These are phyloP conservation scores for Helianthus tuberosus DNA, from an alignment of 129 eudicot species.

Conservation along the genomic window DNA sequence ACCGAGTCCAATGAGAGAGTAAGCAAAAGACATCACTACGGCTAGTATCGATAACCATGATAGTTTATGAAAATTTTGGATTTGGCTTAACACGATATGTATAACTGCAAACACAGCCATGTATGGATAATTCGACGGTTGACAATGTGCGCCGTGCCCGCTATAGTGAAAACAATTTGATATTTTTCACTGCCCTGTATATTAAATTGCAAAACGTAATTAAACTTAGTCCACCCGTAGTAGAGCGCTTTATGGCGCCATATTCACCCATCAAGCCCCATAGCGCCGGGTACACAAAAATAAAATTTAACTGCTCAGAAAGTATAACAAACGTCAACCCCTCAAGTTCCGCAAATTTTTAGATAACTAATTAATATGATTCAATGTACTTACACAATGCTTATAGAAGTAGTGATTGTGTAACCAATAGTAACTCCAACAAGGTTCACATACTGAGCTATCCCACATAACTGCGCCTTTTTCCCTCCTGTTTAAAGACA, in stretches of 20 bases:
- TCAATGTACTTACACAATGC: conserved; percentile 75
- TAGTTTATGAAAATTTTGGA: conserved; percentile 79
- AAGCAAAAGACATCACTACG: conserved; percentile 88
- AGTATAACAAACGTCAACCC: too few species aligned
- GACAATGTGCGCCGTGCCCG: conserved; percentile 54
- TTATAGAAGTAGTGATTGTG: conserved; percentile 94
- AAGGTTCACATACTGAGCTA: conserved; percentile 80
- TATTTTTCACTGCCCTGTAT: conserved; percentile 69
- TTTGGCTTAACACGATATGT: conserved; percentile 75
- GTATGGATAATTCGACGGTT: conserved; percentile 55
- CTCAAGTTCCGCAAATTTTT: too few species aligned
- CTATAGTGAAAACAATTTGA: conserved; percentile 76
- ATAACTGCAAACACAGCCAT: conserved; percentile 65
- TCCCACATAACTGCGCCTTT: conserved; percentile 79
- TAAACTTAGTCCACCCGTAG: neutral
- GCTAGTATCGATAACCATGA: conserved; percentile 94
- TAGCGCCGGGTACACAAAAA: neutral
- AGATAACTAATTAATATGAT: too few species aligned
- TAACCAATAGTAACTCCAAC: conserved; percentile 88
- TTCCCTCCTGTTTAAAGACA: conserved; percentile 62
- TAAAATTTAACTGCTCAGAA: too few species aligned
- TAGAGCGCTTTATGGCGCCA: too few species aligned
- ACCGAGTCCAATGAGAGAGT: conserved; percentile 80
- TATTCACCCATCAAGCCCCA: too few species aligned
- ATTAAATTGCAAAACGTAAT: neutral